These are phyloP conservation scores for Amaranthus cruentus DNA, from an alignment of 148 eudicot genomes.

Conservation along the genomic window DNA sequence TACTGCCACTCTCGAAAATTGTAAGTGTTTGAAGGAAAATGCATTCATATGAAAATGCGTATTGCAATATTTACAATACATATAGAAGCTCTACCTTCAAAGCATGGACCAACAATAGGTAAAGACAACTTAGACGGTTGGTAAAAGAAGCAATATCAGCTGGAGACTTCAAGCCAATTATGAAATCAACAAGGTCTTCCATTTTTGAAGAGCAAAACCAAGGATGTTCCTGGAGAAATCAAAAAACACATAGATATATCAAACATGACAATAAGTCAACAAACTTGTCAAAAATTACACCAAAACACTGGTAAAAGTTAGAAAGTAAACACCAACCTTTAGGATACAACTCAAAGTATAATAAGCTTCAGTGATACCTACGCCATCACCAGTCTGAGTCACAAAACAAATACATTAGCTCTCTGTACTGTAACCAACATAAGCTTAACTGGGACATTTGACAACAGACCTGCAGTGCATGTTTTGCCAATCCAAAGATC, in stretches of 20 bases:
- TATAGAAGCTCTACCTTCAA: constrained; percentile 43
- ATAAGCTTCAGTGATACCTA: constrained; percentile 54
- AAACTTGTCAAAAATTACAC: not conserved
- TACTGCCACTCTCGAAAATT: too few species aligned
- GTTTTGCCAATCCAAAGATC: constrained; percentile 47
- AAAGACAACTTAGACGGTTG: constrained; percentile 62
- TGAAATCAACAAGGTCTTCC: constrained; percentile 60
- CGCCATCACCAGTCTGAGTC: constrained; percentile 46
- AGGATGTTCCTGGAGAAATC: constrained; percentile 54
- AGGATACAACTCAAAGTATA: constrained; percentile 60
- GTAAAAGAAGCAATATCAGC: constrained; percentile 40
- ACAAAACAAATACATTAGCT: constrained; percentile 11
- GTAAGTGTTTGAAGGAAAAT: too few species aligned
- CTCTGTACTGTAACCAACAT: not conserved
- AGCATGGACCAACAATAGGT: constrained; percentile 52
- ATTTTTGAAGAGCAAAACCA: constrained; percentile 58
- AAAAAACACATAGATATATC: not conserved
- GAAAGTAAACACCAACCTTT: constrained; percentile 42
- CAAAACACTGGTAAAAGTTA: not conserved
- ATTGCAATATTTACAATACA: not conserved
- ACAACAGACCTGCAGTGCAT: constrained; percentile 58
- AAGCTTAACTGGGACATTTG: not conserved
- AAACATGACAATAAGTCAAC: not conserved
- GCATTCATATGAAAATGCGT: too few species aligned
- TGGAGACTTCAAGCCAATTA: constrained; percentile 61